Evolutionary conservation across 176 grass and related monocot species (phyloP).

Genomic region (Phragmites australis): DNA sequence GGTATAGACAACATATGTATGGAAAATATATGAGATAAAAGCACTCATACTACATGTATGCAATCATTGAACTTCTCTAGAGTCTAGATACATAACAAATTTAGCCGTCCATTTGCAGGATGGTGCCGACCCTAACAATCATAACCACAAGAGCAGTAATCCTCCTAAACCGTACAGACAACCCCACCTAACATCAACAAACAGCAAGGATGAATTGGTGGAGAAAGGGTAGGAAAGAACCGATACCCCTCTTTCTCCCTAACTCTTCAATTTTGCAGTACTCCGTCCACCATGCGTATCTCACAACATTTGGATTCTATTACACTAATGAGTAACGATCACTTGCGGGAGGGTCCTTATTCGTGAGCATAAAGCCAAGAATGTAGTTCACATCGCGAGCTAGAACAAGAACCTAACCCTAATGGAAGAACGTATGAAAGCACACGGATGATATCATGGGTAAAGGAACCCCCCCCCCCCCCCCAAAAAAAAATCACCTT

Average conservation of each 20-base stretch:
- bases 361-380: not conserved
- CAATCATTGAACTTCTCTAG: conserved; percentile 1
- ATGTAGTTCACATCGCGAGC: not conserved
- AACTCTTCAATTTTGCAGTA: not conserved
- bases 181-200: not conserved
- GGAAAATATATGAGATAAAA: not conserved
- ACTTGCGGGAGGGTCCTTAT: not conserved
- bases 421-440: not conserved
- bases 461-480: rapidly evolving
- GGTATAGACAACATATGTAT: conserved; percentile 3
- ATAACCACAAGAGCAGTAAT: not conserved
- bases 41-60: not conserved
- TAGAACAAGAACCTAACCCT: not conserved
- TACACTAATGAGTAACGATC: not conserved
- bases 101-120: conserved; percentile 1
- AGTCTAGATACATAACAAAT: not conserved
- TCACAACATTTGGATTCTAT: not conserved
- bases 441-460: not conserved
- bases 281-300: not conserved
- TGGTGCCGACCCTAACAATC: not conserved
- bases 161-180: not conserved
- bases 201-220: not conserved
- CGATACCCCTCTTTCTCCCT: not conserved
- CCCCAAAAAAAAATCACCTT: conserved; percentile 47
- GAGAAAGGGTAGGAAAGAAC: not conserved